Evolutionary conservation across 2,329 filamentous ascomycete genomes (phyloP).

Genomic region (Paraphaeosphaeria minitans): DNA sequence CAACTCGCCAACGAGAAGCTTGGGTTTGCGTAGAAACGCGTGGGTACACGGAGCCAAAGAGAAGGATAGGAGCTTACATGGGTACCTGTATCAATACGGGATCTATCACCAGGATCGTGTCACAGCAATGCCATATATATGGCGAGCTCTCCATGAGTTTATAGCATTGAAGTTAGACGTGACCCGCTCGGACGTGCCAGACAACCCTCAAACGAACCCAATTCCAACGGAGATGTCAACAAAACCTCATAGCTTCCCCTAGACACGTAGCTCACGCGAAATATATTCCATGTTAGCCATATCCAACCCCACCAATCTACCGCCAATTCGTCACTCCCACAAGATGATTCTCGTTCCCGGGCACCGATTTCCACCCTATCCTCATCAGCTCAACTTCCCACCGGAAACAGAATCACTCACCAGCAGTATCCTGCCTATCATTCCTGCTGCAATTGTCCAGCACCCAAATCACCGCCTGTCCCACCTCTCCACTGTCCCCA

Average conservation of each 20-base stretch:
- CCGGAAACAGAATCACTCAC: not conserved
- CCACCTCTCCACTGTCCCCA: not conserved
- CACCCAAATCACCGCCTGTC: not conserved
- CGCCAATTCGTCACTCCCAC: not conserved
- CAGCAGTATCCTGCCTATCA: not conserved
- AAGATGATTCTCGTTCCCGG: not conserved
- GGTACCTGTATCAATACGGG: no score
- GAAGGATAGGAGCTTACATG: not conserved
- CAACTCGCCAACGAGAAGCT: constrained; percentile 19
- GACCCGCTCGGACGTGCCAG: no score
- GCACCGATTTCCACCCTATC: not conserved
- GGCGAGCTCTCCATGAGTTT: not conserved
- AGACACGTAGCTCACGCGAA: no score
- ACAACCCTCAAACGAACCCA: no score
- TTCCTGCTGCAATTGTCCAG: not conserved
- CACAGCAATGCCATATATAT: not conserved
- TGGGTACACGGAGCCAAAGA: no score
- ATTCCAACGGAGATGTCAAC: no score
- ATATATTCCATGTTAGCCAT: no score
- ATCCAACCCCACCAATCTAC: not conserved
- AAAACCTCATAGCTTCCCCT: no score
- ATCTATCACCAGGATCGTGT: no score
- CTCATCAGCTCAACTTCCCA: not conserved
- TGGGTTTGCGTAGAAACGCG: not conserved
- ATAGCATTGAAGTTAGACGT: no score